Evolutionary conservation across 306 rosid species (phyloP), one percentile per base, ranked within the genome.

Genomic region (Mucuna pruriens): DNA sequence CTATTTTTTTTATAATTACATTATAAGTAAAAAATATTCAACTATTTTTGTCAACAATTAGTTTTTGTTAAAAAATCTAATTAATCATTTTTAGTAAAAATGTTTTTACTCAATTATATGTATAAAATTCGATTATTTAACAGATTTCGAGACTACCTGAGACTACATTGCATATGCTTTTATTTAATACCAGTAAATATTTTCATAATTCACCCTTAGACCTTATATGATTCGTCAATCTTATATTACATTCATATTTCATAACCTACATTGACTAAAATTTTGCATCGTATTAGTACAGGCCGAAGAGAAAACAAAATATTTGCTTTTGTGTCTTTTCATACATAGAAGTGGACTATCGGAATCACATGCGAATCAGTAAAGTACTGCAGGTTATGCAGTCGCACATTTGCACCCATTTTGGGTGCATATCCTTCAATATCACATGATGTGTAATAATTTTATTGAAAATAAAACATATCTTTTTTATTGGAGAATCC

Each of bases 81-180:
- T n/a, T n/a, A n/a, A n/a, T n/a, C n/a, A n/a, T n/a, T n/a, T n/a
- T n/a, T n/a, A n/a, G n/a, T n/a, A n/a, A n/a, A n/a, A n/a, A n/a
- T n/a, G n/a, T n/a, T n/a, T n/a, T n/a, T n/a, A n/a, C n/a, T n/a
- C n/a, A n/a, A n/a, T n/a, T n/a, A n/a, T n/a, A n/a, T n/a, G n/a
- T n/a, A n/a, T n/a, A n/a, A n/a, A n/a, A n/a, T n/a, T n/a, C n/a
- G n/a, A n/a, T n/a, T n/a, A n/a, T n/a, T n/a, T n/a, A n/a, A n/a
- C n/a, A 39, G 55, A 74, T 38, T 20, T 54, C n/a, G 17, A 19
- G 64, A 51, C 48, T n/a, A 10, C 6, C 10, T 17, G 20, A 17
- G 76, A 71, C 36, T 49, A 34, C 64, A 72, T 72, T 33, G 49
- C 87, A 69, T 77, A 76, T 83, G 87, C 83, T 26, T n/a, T 67